A percentile compares a stretch with the other conserved stretches of the same genome.
These are phyloP conservation scores for Tolypocladium endophyticum DNA, from an alignment of 2,329 filamentous ascomycete genomes.

Conservation along the genomic window DNA sequence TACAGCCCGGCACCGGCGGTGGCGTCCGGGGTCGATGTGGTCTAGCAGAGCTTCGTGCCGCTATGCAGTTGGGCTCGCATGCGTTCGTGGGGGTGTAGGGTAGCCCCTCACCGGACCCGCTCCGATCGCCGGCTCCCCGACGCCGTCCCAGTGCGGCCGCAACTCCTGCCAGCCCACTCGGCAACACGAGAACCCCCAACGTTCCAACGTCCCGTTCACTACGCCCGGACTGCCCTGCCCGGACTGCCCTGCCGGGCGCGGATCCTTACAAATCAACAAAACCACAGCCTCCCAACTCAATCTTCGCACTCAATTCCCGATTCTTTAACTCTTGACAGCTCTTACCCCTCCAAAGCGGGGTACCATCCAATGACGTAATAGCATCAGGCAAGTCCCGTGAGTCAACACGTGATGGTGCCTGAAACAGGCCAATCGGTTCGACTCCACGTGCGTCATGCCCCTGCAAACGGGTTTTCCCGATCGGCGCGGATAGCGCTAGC, in stretches of 20 bases:
- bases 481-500: neutral
- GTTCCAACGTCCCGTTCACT: neutral
- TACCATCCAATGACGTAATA: neutral
- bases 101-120: neutral
- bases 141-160: neutral
- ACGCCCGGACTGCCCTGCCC: neutral
- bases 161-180: neutral
- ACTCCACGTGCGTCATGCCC: neutral
- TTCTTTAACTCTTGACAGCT: neutral
- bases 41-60: neutral
- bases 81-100: neutral
- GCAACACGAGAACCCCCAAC: neutral
- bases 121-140: neutral
- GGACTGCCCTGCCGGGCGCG: neutral
- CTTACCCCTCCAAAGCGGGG: neutral
- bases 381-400: neutral
- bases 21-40: neutral
- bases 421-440: slow-evolving; percentile 4
- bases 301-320: neutral
- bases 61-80: too few species aligned
- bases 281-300: neutral
- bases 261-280: neutral
- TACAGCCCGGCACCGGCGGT: neutral
- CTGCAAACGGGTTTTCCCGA: slow-evolving; percentile 6
- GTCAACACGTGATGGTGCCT: slow-evolving; percentile 1